Base-by-base conservation (phyloP, 2,329 filamentous ascomycete species). In the Lecanicillium sp. region DNA sequence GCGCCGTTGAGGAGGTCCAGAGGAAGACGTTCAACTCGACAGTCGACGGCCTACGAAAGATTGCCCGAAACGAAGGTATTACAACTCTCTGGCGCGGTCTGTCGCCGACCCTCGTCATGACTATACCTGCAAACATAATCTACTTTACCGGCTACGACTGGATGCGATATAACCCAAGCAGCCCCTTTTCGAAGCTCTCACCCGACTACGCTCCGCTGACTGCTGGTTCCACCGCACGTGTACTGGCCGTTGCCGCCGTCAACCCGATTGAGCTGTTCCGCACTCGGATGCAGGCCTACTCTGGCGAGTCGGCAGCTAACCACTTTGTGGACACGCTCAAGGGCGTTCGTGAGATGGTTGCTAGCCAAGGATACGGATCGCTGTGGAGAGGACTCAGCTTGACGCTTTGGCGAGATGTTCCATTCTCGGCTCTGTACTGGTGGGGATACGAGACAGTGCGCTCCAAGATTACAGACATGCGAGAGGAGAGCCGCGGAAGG, bases 91-190 rank as follows among this genome's bases (percentile, higher is more conserved):
- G 92, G 90, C 77, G 92, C 44, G 92, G 92, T 0, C 67, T 98
- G 5, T 94, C 85, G n/a, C 90, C 92, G 0, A 98, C 92, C 0
- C 67, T 98, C 16, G 74, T 88, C 47, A 98, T 98, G 92, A 81
- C 88, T 0, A 75, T 98, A 5, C 92, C 92, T 0, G 87, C 81
- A 18, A 98, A 98, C 57, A 92, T 98, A 49, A 96, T 98, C 48
- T 98, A 98, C 63, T 95, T 96, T 54, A 94, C 92, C 11, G 92
- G 92, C 29, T 98, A 98, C 61, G 92, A 98, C 55, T 95, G 88
- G 83, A 60, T 98, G 42, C 80, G 92, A 27, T 84, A 74, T 47
- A 83, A 85, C 51, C 66, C 69, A 1, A 65, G 64, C 30, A 94
- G 85, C 49, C 89, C 88, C 0, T 74, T 96, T 45, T 73, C 71